Evolutionary conservation across 2,329 filamentous ascomycete species (phyloP).

Genomic region (Herpotrichia juniperi): DNA sequence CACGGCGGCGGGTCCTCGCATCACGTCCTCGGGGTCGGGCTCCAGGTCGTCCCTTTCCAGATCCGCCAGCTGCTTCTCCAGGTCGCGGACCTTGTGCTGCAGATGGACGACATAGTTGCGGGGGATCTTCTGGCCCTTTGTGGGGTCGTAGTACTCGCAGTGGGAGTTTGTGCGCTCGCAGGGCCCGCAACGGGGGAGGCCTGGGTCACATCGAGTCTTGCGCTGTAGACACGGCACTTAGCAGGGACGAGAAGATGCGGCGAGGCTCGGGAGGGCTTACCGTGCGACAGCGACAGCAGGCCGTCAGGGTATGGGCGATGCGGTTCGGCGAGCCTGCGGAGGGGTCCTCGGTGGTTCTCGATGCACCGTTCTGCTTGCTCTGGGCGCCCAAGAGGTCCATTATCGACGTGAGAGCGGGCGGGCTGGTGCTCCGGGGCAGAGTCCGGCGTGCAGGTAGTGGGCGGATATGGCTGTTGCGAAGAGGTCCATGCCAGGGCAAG

Average conservation of each 20-base stretch:
- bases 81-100: slow-evolving; percentile 80
- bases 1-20: slow-evolving; percentile 85
- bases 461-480: slow-evolving; percentile 22
- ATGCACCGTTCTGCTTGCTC: slow-evolving; percentile 2
- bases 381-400: slow-evolving; percentile 25
- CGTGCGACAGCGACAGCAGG: slow-evolving; percentile 80
- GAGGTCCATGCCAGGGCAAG: slow-evolving; percentile 24
- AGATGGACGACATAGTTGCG: slow-evolving; percentile 91
- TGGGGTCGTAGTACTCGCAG: slow-evolving; percentile 95
- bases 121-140: slow-evolving; percentile 83
- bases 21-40: slow-evolving; percentile 79
- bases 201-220: slow-evolving; percentile 95
- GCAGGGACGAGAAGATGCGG: background rate
- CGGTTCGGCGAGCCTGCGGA: slow-evolving; percentile 49
- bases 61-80: slow-evolving; percentile 81
- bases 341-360: background rate
- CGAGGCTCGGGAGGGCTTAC: slow-evolving; percentile 52
- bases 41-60: slow-evolving; percentile 76
- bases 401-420: slow-evolving; percentile 16
- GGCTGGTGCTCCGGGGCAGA: slow-evolving; percentile 6
- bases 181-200: slow-evolving; percentile 86
- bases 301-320: slow-evolving; percentile 80
- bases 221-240: slow-evolving; percentile 60
- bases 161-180: slow-evolving; percentile 90
- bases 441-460: slow-evolving; percentile 11